Base-by-base conservation (phyloP, 192 early-diverging fungal genomes). In the Coemansia sp. region DNA sequence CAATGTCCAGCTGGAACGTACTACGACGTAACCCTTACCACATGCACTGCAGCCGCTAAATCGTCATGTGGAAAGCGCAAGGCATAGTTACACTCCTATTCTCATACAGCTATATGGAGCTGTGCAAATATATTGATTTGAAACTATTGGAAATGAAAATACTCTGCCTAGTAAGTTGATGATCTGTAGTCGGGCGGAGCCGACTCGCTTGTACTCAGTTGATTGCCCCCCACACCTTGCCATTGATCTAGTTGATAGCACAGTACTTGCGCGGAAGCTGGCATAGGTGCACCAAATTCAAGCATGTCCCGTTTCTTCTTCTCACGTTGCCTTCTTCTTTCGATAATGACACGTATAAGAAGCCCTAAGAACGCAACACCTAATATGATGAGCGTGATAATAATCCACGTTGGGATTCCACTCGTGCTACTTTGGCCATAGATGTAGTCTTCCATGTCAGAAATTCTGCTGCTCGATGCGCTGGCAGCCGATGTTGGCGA, bases 1-100 rank as follows among this genome's bases (percentile, higher is more conserved):
- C 41, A 22, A 20, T 78, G 75, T 40, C 75, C 75, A 0, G 69
- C 55, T 13, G 66, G 75, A 40, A 78, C 75, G 7, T 78, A 63
- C 62, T 78, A 78, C 62, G 75, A 78, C n/a, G 42, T 47, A 11
- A 55, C 58, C 33, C 70, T 79, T 11, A 66, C 62, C 29, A 69
- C 66, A 4, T 79, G 75, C 56, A 69, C 64, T 2, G 57, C 50
- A 0, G 65, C 44, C 5, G 68, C 74, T n/a, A 70, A 71, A 59
- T 23, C 25, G 2, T 31, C 68, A 10, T 77, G 74, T 27, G 74
- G 74, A 13, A 42, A 70, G 22, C 74, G 74, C 64, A 77, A 77
- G 28, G 11, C 23, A 6, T 48, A 48, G 10, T 7, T 68, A 62
- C 1, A 22, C 2, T 57, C 38, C 25, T 47, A 19, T 55, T n/a